Conservation (phyloP, 2,329 filamentous ascomycete species). For the Colletotrichum sp. region DNA sequence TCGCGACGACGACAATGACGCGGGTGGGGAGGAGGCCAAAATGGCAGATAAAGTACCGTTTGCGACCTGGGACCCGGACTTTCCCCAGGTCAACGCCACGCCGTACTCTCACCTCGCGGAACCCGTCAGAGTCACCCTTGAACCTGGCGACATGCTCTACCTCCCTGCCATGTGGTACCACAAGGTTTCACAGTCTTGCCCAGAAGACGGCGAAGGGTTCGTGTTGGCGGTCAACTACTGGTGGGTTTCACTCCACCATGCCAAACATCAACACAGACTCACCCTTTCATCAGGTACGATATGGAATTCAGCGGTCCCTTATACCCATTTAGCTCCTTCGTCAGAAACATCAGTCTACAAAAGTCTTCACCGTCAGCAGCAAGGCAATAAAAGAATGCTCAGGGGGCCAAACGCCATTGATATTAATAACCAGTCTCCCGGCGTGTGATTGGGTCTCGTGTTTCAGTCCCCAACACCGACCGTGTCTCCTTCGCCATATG, state of each 20-base stretch:
- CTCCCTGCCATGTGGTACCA: constrained; percentile 83
- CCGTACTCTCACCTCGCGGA: constrained; percentile 62
- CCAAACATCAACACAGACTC: neutral
- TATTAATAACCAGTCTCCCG: neutral
- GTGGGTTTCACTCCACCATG: constrained; percentile 42
- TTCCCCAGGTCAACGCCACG: constrained; percentile 53
- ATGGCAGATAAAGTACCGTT: constrained; percentile 59
- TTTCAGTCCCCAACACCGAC: neutral
- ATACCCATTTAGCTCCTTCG: constrained; percentile 65
- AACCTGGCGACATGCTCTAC: constrained; percentile 82
- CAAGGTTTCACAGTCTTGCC: constrained; percentile 76
- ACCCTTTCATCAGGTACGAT: constrained; percentile 65
- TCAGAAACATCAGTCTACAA: constrained; percentile 40
- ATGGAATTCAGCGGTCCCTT: constrained; percentile 77
- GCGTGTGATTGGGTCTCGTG: constrained; percentile 4
- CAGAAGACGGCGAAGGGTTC: constrained; percentile 71
- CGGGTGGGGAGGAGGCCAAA: constrained; percentile 20
- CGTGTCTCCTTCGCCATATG: neutral
- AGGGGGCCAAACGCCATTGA: neutral
- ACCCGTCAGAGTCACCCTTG: constrained; percentile 70
- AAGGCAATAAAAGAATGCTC: neutral
- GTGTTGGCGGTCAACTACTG: constrained; percentile 86
- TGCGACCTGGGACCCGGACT: constrained; percentile 77
- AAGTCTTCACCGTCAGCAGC: neutral
- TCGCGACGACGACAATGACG: constrained; percentile 37